These are phyloP conservation scores for Penicillium polonicum DNA, from an alignment of 2,329 filamentous ascomycete species.

Conservation along the genomic window DNA sequence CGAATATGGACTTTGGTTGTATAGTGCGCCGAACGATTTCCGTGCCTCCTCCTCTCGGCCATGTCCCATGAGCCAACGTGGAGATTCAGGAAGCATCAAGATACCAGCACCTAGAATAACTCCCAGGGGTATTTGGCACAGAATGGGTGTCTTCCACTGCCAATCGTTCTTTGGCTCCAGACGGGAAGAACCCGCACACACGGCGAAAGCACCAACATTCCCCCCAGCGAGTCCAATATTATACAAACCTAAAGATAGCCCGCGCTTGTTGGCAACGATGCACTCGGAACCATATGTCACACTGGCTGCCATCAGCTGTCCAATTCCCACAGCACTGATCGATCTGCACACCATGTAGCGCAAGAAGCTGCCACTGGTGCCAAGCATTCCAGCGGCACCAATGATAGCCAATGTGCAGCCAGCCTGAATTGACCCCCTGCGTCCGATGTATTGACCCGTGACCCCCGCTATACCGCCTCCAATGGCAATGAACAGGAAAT, in stretches of 20 bases:
- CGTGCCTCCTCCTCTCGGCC: conserved; percentile 24
- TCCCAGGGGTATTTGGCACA: conserved; percentile 31
- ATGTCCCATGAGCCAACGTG: conserved; percentile 27
- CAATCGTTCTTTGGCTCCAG: conserved; percentile 26
- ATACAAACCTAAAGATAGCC: conserved; percentile 24
- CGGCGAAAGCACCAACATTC: conserved; percentile 27
- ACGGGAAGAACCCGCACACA: conserved; percentile 28
- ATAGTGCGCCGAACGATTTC: conserved; percentile 22
- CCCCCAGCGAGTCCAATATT: conserved; percentile 29
- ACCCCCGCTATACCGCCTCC: conserved; percentile 24
- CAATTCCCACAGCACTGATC: conserved; percentile 26
- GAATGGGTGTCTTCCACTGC: conserved; percentile 33
- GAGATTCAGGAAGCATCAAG: conserved; percentile 29
- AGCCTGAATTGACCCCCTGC: conserved; percentile 24
- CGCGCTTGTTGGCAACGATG: conserved; percentile 25
- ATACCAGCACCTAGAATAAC: conserved; percentile 27
- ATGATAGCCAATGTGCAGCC: conserved; percentile 25
- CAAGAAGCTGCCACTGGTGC: conserved; percentile 24
- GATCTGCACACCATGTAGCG: conserved; percentile 30
- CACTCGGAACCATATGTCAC: conserved; percentile 28
- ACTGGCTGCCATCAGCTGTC: conserved; percentile 20
- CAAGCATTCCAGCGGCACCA: conserved; percentile 29
- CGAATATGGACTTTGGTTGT: conserved; percentile 21
- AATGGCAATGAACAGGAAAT: conserved; percentile 28
- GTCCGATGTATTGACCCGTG: conserved; percentile 21